Evolutionary conservation across 2,329 filamentous ascomycete species (phyloP).

Genomic region (Penicillium sp.): DNA sequence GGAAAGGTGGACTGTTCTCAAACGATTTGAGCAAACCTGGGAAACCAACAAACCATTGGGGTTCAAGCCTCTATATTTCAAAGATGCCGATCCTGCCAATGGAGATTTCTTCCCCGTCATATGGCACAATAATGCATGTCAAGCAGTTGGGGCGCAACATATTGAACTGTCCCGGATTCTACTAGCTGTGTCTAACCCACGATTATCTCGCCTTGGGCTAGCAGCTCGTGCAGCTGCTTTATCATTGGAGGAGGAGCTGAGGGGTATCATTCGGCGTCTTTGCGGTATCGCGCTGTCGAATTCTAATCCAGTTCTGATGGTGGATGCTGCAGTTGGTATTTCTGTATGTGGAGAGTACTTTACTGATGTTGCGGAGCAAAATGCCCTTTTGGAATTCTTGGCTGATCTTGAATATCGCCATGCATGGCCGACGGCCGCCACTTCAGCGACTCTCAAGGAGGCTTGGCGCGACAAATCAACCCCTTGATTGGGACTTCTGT

Average conservation of each 20-base stretch:
- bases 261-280: conserved; percentile 52
- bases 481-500: background rate
- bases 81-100: conserved; percentile 34
- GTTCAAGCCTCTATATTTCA: conserved; percentile 57
- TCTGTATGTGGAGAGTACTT: conserved; percentile 58
- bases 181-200: conserved; percentile 57
- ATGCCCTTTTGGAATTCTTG: conserved; percentile 44
- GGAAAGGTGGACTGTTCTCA: conserved; percentile 40
- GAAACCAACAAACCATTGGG: conserved; percentile 48
- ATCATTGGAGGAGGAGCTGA: conserved; percentile 27
- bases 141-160: conserved; percentile 62
- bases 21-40: conserved; percentile 34
- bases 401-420: conserved; percentile 53
- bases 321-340: conserved; percentile 53
- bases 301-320: conserved; percentile 53
- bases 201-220: conserved; percentile 51
- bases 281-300: conserved; percentile 60
- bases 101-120: conserved; percentile 58
- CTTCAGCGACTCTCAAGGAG: conserved; percentile 50
- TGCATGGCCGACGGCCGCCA: conserved; percentile 54
- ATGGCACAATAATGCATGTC: conserved; percentile 57
- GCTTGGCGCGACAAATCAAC: conserved; percentile 42
- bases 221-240: conserved; percentile 14
- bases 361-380: conserved; percentile 48
- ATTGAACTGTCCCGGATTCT: conserved; percentile 60